Conservation (phyloP, 768 basidiomycete species). For the Russula sp. region DNA sequence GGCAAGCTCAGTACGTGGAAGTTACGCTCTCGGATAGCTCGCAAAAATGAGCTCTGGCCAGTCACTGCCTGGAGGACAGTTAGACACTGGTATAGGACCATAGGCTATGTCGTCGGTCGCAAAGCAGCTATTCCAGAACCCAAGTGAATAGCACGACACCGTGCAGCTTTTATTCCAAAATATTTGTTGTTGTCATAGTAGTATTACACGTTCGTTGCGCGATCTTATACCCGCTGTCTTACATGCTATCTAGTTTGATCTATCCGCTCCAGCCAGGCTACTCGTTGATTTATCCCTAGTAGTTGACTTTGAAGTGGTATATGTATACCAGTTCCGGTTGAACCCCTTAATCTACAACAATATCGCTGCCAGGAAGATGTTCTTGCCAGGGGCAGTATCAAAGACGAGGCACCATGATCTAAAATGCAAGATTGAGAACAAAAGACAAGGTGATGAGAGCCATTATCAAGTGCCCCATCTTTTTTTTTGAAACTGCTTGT, state of each 20-base stretch:
- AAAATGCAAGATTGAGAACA: too few relatives aligned
- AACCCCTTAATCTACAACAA: neutral
- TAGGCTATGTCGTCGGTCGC: neutral
- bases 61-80: neutral
- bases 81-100: constrained; percentile 3
- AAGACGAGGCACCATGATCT: too few relatives aligned
- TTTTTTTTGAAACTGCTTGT: too few relatives aligned
- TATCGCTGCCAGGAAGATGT: too few relatives aligned
- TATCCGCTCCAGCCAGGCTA: neutral
- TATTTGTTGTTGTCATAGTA: neutral
- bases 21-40: constrained; percentile 11
- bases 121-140: constrained; percentile 15
- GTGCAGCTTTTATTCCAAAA: too few relatives aligned
- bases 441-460: too few relatives aligned
- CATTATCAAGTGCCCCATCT: too few relatives aligned
- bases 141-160: neutral
- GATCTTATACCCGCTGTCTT: neutral
- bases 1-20: constrained; percentile 4
- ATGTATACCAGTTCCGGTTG: neutral
- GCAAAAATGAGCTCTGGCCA: constrained; percentile 8
- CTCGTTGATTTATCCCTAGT: neutral
- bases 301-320: neutral
- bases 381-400: too few relatives aligned
- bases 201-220: neutral
- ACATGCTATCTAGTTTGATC: neutral